These are phyloP conservation scores for Porphyra umbilicalis DNA, from an alignment of 31 red algal species.

Conservation along the genomic window DNA sequence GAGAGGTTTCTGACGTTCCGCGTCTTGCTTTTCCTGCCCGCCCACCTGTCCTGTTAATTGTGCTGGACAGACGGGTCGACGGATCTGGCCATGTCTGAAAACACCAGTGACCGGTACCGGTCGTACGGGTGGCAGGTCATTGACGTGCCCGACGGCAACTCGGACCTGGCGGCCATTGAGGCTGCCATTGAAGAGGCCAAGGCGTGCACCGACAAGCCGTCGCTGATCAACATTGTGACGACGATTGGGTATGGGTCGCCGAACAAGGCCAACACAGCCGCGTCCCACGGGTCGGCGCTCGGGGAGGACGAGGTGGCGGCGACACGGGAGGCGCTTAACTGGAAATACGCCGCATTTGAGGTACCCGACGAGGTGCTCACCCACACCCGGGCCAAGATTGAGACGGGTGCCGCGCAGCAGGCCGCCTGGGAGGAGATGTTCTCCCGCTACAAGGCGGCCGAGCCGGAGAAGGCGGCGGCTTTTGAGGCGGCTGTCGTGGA, in stretches of 20 bases:
- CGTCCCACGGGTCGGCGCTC: conserved; percentile 57
- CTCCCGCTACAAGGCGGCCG: conserved; percentile 15
- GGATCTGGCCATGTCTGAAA: conserved; percentile 56
- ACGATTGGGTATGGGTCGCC: conserved; percentile 78
- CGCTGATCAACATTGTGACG: conserved; percentile 49
- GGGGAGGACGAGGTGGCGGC: conserved; percentile 41
- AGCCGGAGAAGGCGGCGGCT: conserved; percentile 19
- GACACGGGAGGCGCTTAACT: conserved; percentile 28
- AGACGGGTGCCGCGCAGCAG: conserved; percentile 23
- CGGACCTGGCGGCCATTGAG: conserved; percentile 26
- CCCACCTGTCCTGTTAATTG: neutral
- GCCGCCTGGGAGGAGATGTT: conserved; percentile 25
- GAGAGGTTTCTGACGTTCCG: neutral
- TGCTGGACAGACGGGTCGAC: conserved; percentile 26
- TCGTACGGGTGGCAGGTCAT: conserved; percentile 83
- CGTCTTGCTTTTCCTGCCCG: neutral
- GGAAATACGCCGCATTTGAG: conserved; percentile 27
- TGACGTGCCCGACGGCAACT: conserved; percentile 44
- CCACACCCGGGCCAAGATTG: conserved; percentile 23
- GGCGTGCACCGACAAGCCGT: conserved; percentile 36
- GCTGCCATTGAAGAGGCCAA: conserved; percentile 48
- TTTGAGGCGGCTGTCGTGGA: conserved; percentile 38
- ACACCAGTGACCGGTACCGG: conserved; percentile 50
- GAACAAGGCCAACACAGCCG: conserved; percentile 42
- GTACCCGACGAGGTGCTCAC: conserved; percentile 40